Conservation (phyloP, 805 yeast genomes). For the Yamadazyma insecticola region DNA sequence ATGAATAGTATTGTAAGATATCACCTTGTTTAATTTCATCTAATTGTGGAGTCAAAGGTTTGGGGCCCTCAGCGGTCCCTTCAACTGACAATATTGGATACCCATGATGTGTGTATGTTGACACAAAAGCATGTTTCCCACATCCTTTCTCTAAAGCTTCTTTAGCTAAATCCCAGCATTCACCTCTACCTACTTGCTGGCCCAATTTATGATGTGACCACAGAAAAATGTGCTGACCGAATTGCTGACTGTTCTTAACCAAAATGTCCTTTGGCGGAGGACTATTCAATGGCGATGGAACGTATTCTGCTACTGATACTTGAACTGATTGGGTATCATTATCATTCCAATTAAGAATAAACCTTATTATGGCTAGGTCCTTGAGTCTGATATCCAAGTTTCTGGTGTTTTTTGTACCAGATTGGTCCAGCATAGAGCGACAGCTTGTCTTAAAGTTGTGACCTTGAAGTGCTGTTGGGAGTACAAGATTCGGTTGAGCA, state of each 20-base stretch:
- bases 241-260: conserved; percentile 28
- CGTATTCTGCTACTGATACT: conserved; percentile 24
- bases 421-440: conserved; percentile 8
- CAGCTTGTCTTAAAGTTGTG: conserved; percentile 25
- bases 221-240: conserved; percentile 49
- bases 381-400: conserved; percentile 32
- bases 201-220: conserved; percentile 52
- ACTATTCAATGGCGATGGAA: conserved; percentile 40
- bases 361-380: conserved; percentile 38
- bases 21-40: conserved; percentile 54
- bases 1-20: conserved; percentile 44
- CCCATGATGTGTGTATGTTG: conserved; percentile 46
- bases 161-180: conserved; percentile 59
- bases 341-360: conserved; percentile 38
- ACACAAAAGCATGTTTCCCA: conserved; percentile 54
- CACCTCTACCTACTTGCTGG: conserved; percentile 49
- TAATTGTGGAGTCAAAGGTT: conserved; percentile 14
- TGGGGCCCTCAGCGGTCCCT: conserved; percentile 19
- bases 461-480: conserved; percentile 39
- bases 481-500: conserved; percentile 16
- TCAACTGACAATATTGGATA: conserved; percentile 29
- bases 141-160: conserved; percentile 51
- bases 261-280: conserved; percentile 30
- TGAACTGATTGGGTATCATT: conserved; percentile 16
- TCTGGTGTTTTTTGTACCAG: conserved; percentile 15